These are phyloP conservation scores for Saprolegnia parasitica DNA, from an alignment of 352 stramenopile species.

Conservation along the genomic window DNA sequence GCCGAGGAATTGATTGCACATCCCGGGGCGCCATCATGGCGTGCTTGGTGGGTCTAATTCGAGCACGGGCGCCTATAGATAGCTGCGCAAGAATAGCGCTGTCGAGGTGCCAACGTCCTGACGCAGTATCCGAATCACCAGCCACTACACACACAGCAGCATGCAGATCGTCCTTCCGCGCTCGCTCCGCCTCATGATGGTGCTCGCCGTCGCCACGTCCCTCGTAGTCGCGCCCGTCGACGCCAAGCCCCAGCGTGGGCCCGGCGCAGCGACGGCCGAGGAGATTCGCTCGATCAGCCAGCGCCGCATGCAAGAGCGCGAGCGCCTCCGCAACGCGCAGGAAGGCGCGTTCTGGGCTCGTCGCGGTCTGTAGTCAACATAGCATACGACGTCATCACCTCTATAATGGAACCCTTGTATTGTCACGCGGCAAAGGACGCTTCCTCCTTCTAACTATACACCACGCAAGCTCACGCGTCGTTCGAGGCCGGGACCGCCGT, in stretches of 20 bases:
- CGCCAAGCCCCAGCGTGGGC: not conserved
- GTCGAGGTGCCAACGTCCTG: no score
- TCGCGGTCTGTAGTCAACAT: not conserved
- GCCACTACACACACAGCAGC: no score
- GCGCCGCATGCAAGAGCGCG: conserved; percentile 20
- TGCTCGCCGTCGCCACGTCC: not conserved
- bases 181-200: not conserved
- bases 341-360: conserved; percentile 20
- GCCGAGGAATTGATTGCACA: no score
- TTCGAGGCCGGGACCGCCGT: not conserved
- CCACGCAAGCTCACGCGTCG: not conserved
- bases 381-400: not conserved
- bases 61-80: no score
- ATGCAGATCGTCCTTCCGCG: not conserved
- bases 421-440: not conserved
- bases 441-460: conserved; percentile 7
- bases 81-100: no score
- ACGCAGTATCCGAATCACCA: no score
- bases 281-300: conserved; percentile 5
- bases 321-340: conserved; percentile 17
- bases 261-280: not conserved
- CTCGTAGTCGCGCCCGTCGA: not conserved
- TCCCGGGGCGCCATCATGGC: no score
- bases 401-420: conserved; percentile 19
- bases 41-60: no score